These are phyloP conservation scores for Populus hybrid DNA, from an alignment of 441 rosid species.

Conservation along the genomic window DNA sequence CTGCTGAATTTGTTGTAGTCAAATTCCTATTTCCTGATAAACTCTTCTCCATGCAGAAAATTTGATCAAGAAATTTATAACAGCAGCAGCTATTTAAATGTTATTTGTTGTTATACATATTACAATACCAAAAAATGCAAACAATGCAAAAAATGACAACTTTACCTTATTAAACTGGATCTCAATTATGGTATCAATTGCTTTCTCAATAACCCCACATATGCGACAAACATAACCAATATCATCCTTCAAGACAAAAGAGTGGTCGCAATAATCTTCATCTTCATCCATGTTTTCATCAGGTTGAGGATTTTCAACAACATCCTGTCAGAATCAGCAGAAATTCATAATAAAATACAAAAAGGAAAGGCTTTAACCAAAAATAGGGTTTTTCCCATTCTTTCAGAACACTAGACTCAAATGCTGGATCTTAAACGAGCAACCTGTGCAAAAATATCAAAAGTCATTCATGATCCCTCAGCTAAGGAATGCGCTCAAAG, in stretches of 20 bases:
- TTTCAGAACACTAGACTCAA: background rate
- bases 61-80: slow-evolving; percentile 8
- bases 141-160: slow-evolving; percentile 1
- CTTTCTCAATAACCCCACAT: slow-evolving; percentile 64
- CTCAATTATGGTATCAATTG: slow-evolving; percentile 70
- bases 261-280: slow-evolving; percentile 65
- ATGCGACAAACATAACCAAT: slow-evolving; percentile 80
- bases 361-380: slow-evolving; percentile 8
- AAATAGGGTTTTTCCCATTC: background rate
- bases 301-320: slow-evolving; percentile 35
- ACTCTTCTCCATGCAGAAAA: background rate
- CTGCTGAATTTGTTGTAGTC: background rate
- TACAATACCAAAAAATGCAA: background rate
- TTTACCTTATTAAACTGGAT: slow-evolving; percentile 67
- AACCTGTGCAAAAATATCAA: background rate
- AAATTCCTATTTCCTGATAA: background rate
- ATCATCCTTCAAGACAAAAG: slow-evolving; percentile 67
- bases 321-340: slow-evolving; percentile 42
- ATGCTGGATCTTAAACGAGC: background rate
- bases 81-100: background rate
- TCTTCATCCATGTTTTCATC: slow-evolving; percentile 40
- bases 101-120: background rate
- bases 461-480: background rate
- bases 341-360: slow-evolving; percentile 20
- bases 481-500: background rate